Evolutionary conservation across 768 basidiomycete genomes (phyloP), one percentile per base, ranked within the genome.

Genomic region (Lyophyllum decastes): DNA sequence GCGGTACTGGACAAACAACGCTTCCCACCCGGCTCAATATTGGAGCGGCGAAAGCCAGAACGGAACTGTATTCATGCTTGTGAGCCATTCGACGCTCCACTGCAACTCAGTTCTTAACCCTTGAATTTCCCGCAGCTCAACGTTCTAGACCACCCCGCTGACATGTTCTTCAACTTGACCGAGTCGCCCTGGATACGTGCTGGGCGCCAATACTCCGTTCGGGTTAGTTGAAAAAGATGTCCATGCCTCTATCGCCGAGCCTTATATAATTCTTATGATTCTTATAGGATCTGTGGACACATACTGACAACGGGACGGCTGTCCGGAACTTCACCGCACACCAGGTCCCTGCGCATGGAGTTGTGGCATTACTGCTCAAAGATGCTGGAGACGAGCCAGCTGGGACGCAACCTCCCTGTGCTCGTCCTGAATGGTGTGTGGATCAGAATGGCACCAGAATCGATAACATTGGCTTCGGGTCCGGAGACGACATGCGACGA

Each of bases 241-340:
- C 26, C 22, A 5, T 44, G 27, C 33, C 26, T 22, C 14, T 33
- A 14, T 51, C 21, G 14, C 25, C 24, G 6, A 11, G 19, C 11
- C 34, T n/a, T 14, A 17, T 52, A 22, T 16, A 27, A 26, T 21
- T 46, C 46, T 45, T 22, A 19, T n/a, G n/a, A n/a, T n/a, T n/a
- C n/a, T n/a, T n/a, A 5, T n/a, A 90, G 88, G 89, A 90, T 64
- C 75, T 90, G 2, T 90, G 89, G 89, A 70, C 83, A 1, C 89
- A 90, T 66, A 88, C 87, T 12, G 73, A 87, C 62, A 89, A 88
- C 63, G 87, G 86, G 3, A 89, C 85, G 0, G 84, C 82, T 1
- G 75, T 85, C 19, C 79, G 88, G 16, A 86, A 83, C 70, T 77
- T 88, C 62, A 83, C 82, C 2, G 78, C 74, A 4, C 49, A 72